Evolutionary conservation across 257 asterid genomes (phyloP).

Genomic region (Oldenlandia corymbosa): DNA sequence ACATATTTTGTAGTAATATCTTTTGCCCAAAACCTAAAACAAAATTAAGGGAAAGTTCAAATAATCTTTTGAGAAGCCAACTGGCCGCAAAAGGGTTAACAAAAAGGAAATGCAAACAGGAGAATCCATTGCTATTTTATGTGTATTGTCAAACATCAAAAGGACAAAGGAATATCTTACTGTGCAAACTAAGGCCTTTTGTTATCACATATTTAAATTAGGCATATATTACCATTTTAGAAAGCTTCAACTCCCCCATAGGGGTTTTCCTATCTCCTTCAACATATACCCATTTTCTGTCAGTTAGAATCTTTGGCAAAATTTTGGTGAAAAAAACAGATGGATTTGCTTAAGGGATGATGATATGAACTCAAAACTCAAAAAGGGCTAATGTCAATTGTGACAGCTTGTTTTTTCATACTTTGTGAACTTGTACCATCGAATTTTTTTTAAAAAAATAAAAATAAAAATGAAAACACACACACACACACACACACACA

Average conservation of each 20-base stretch:
- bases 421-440: conserved; percentile 7
- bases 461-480: no score
- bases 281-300: conserved; percentile 18
- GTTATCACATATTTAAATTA: conserved; percentile 23
- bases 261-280: conserved; percentile 13
- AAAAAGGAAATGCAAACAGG: not conserved
- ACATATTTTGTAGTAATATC: no score
- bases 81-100: conserved; percentile 11
- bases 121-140: conserved; percentile 1
- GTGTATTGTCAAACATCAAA: conserved; percentile 19
- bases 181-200: conserved; percentile 12
- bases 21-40: not conserved
- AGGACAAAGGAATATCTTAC: conserved; percentile 27
- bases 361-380: conserved; percentile 11
- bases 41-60: no score
- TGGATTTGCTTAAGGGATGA: conserved; percentile 10
- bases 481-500: no score
- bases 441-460: not conserved
- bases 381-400: conserved; percentile 11
- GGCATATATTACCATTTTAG: conserved; percentile 22
- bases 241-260: conserved; percentile 20
- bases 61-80: conserved; percentile 14
- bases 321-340: conserved; percentile 5
- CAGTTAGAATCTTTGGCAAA: conserved; percentile 18
- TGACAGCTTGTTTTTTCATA: conserved; percentile 12